Evolutionary conservation across 148 eudicot species (phyloP), one percentile per base, ranked within the genome.

Genomic region (Suaeda aralocaspica): DNA sequence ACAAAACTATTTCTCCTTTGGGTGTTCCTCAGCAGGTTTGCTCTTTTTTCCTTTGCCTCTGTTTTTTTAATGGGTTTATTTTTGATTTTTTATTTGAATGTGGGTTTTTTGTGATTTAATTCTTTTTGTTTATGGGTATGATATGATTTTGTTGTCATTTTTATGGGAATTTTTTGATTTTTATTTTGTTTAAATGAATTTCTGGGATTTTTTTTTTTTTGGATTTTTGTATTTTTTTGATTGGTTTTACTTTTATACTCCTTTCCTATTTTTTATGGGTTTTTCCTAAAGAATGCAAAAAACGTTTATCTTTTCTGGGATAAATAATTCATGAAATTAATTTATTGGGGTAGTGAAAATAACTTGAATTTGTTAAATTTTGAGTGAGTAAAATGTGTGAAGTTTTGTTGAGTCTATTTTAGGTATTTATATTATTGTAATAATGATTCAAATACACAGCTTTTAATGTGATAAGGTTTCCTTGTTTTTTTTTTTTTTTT

Each of bases 21-120:
- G 83, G 80, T 65, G 58, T 72, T 64, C 59, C 77, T 68, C 83
- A 80, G 50, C 80, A 80, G 83, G 83, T 79, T 50, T 51, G 0
- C 8, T 45, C 26, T 60, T 31, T 50, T 34, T 58, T 4, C 73
- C 11, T 19, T 18, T 50, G 6, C 1, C 66, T 41, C 36, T 26
- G 57, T 51, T 56, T 62, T 36, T 24, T 69, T 21, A 73, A 63
- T 31, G 31, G 30, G 50, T 26, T 66, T 48, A 5, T 64, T 18
- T 57, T 57, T 6, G 18, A 0, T 24, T 31, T 24, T 57, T 57
- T 19, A 24, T 19, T 63, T 28, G 42, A 46, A 18, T 24, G 39
- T n/a, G 42, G 55, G 52, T 39, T 36, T 69, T 18, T 8, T 28
- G 7, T 26, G 48, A 7, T 34, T 68, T 36, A 13, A 3, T 39